Base-by-base conservation (phyloP, 441 rosid species). In the Arabidopsis hybrid region DNA sequence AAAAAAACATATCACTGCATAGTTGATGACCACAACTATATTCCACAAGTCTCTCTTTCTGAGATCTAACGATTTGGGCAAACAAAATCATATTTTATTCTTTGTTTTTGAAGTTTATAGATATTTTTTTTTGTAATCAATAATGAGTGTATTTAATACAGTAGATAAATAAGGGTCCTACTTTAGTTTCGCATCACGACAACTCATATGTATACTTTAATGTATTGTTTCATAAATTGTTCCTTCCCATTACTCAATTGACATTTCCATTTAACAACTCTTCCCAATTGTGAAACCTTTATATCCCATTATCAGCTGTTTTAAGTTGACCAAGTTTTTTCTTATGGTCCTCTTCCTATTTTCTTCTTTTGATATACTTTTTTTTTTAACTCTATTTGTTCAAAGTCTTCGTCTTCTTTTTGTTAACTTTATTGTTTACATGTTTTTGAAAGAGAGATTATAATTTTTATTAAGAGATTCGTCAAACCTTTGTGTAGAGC, bases 251-350 rank as follows among this genome's bases (percentile, higher is more conserved):
- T 46, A 56, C 43, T 10, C 59, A 2, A 16, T 16, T 55, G 45
- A 65, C 47, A 36, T n/a, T 38, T 38, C 38, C 36, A 21, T 66
- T 12, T 38, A 38, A 34, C 56, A 64, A 35, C 26, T 16, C 53
- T 16, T 29, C 34, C 47, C 36, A 42, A 34, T 42, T 67, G 40
- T 51, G 45, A 62, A 55, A 62, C 45, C 13, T 32, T 11, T 4
- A 29, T 58, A 18, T 56, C 65, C 57, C 62, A 76, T 65, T 70
- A 57, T 70, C 6, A 53, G 67, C 76, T 76, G 53, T 71, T 71
- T 42, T 40, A 71, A 70, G 71, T 76, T 64, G 79, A 76, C 75
- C 71, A 63, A 76, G 75, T 29, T 63, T 11, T 2, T 36, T 60
- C 9, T 38, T 42, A 40, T 58, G 57, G 72, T 58, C 73, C 39